Evolutionary conservation across 129 eudicot species (phyloP).

Genomic region (Flaveria sonorensis): DNA sequence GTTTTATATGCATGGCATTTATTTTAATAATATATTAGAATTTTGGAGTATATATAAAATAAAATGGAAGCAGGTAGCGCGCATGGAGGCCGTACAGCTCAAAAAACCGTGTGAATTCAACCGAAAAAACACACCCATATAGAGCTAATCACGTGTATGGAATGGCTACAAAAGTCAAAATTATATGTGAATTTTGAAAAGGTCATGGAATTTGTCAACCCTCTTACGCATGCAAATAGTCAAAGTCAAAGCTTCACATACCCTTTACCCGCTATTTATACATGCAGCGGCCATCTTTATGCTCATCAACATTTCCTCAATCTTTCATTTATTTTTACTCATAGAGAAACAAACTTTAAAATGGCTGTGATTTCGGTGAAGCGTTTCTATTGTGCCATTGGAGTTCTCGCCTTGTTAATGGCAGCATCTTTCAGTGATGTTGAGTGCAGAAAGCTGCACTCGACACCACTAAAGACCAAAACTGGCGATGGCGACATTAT

Average conservation of each 20-base stretch:
- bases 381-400: constrained; percentile 1
- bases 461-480: not conserved
- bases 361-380: not conserved
- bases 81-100: constrained; percentile 5
- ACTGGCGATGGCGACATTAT: not conserved
- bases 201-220: not conserved
- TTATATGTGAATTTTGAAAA: not conserved
- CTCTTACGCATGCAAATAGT: constrained; percentile 11
- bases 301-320: not conserved
- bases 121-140: constrained; percentile 15
- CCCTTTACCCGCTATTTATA: constrained; percentile 3
- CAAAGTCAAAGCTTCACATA: not conserved
- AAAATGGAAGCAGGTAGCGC: not conserved
- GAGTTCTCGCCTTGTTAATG: not conserved
- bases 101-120: constrained; percentile 37
- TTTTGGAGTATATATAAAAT: not conserved
- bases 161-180: constrained; percentile 23
- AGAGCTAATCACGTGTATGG: constrained; percentile 4
- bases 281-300: not conserved
- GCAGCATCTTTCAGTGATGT: not conserved
- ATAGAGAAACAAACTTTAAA: not conserved
- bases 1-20: not conserved
- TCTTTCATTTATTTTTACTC: not conserved
- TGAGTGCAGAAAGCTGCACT: not conserved
- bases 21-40: not conserved